A percentile compares a stretch with the other conserved stretches of the same genome.
Conservation (phyloP, 2,329 filamentous ascomycete genomes). For the Scytalidium sp. region DNA sequence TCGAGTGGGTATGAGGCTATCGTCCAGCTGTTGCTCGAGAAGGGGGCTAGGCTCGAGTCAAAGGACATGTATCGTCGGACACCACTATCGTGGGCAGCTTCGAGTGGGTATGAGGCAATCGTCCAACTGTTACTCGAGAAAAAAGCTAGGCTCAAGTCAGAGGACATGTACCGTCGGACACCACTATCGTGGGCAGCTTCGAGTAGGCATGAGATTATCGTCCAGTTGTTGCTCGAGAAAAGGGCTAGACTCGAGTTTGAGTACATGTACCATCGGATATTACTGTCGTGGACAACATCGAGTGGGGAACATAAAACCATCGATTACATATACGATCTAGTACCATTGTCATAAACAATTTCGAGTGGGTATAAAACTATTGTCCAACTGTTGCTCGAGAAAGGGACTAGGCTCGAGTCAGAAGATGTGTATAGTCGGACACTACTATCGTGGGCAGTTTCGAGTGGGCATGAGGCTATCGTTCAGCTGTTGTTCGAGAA, state of each 20-base stretch:
- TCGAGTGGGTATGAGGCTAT: no score
- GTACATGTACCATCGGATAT: no score
- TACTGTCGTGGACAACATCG: no score
- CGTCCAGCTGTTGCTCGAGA: background rate
- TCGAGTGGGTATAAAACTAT: no score
- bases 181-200: conserved; percentile 7
- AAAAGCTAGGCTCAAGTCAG: conserved; percentile 13
- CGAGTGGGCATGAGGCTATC: no score
- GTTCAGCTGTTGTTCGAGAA: conserved; percentile 1
- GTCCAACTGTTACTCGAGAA: conserved; percentile 14
- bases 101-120: conserved; percentile 8
- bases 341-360: no score
- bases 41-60: background rate
- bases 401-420: no score
- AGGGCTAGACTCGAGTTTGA: conserved; percentile 10
- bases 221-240: conserved; percentile 7
- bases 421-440: no score
- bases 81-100: conserved; percentile 15
- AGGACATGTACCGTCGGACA: conserved; percentile 14
- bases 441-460: no score
- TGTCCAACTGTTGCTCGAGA: no score
- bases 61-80: background rate
- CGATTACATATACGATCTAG: no score
- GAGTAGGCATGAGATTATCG: background rate
- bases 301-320: no score